Conservation (phyloP, 345 rosid species). For the Salix suchowensis region DNA sequence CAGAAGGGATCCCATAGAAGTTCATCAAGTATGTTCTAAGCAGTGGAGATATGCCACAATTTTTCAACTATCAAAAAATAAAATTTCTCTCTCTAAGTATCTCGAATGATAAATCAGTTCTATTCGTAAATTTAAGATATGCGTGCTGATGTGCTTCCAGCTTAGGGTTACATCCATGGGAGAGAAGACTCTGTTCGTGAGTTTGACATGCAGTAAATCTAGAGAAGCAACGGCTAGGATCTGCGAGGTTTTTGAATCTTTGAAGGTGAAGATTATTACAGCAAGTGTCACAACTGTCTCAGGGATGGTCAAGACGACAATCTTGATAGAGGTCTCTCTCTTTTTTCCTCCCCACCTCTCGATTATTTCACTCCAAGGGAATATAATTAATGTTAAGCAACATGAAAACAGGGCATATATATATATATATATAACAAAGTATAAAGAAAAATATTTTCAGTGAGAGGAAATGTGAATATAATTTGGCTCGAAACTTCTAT, state of each 20-base stretch:
- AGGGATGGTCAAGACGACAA: slow-evolving; percentile 65
- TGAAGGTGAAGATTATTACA: slow-evolving; percentile 68
- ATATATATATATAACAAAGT: too few relatives aligned
- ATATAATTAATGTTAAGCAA: too few relatives aligned
- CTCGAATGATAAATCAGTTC: background rate
- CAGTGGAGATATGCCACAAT: too few relatives aligned
- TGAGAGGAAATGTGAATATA: too few relatives aligned
- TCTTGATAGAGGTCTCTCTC: slow-evolving; percentile 64
- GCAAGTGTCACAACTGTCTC: slow-evolving; percentile 74
- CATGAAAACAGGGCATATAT: too few relatives aligned
- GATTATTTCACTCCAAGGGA: background rate
- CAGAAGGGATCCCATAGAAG: slow-evolving; percentile 50
- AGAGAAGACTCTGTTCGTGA: slow-evolving; percentile 67
- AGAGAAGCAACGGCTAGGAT: slow-evolving; percentile 85
- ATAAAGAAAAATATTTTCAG: too few relatives aligned
- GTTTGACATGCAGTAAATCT: slow-evolving; percentile 67
- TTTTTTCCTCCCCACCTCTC: background rate
- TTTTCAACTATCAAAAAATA: too few relatives aligned
- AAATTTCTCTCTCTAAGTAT: too few relatives aligned
- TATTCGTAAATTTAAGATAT: background rate
- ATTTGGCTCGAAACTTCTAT: too few relatives aligned
- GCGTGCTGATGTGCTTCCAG: slow-evolving; percentile 28
- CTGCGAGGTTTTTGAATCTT: slow-evolving; percentile 74
- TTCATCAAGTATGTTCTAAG: slow-evolving; percentile 39
- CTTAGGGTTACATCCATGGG: slow-evolving; percentile 64